phyloP scores from a whole-genome alignment of 2,329 filamentous ascomycete genomes.

The Xylaria digitata region DNA sequence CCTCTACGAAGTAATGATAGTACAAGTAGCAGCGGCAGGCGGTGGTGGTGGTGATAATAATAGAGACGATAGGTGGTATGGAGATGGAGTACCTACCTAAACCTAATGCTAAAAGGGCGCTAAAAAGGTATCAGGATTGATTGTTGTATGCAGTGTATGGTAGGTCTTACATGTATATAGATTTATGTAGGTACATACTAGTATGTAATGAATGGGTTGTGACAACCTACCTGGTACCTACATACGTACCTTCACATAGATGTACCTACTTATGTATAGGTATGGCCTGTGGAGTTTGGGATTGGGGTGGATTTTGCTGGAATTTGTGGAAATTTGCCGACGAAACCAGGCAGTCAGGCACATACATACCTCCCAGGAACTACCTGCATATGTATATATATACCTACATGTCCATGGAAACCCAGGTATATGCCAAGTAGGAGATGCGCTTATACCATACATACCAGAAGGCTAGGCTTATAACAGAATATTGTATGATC shows the following conservation, averaged over 20 bases:
- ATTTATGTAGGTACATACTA: too few species aligned
- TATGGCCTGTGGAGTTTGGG: neutral
- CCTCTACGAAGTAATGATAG: neutral
- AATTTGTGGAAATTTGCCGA: conserved; percentile 11
- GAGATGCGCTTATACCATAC: too few species aligned
- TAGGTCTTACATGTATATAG: neutral
- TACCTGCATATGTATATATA: neutral
- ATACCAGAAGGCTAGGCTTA: conserved; percentile 5
- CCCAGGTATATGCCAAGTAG: too few species aligned
- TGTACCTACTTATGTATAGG: too few species aligned
- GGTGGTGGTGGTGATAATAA: neutral
- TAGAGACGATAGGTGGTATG: neutral
- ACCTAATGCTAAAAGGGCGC: too few species aligned
- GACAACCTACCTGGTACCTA: neutral
- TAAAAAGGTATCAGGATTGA: neutral
- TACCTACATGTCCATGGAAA: neutral
- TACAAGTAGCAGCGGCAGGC: too few species aligned
- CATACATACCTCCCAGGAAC: neutral
- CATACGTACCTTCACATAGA: too few species aligned
- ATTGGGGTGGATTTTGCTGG: neutral
- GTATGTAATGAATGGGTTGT: conserved; percentile 10
- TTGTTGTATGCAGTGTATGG: conserved; percentile 17
- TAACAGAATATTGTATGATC: neutral
- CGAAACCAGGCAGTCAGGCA: conserved; percentile 16
- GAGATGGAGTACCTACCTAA: too few species aligned